phyloP scores from a whole-genome alignment of 2,329 filamentous ascomycete genomes.

The Colletotrichum australisinense region DNA sequence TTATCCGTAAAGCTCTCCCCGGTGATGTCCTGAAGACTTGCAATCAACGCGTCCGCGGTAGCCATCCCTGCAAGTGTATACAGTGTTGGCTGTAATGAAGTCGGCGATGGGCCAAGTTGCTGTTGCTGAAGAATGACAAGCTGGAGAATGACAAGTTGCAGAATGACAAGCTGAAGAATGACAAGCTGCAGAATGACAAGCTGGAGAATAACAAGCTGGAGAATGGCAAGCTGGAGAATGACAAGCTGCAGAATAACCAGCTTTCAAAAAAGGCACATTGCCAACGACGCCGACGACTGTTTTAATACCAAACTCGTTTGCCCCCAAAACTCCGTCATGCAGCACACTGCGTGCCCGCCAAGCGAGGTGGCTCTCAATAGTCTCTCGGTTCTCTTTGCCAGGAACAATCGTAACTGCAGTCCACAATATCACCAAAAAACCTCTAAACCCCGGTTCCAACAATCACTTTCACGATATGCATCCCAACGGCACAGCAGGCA shows the following conservation, averaged over 20 bases:
- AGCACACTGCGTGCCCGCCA: background rate
- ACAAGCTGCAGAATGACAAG: background rate
- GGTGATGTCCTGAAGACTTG: slow-evolving; percentile 41
- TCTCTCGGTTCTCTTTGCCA: background rate
- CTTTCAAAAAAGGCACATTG: background rate
- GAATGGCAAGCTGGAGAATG: background rate
- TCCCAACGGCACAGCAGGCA: background rate
- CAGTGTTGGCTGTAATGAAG: background rate
- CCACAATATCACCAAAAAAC: background rate
- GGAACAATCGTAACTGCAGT: background rate
- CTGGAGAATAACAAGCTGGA: background rate
- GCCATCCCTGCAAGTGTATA: slow-evolving; percentile 35
- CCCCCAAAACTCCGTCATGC: background rate
- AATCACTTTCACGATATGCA: background rate
- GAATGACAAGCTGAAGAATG: too few relatives aligned
- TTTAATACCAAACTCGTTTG: background rate
- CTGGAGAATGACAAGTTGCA: background rate
- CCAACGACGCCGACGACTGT: background rate
- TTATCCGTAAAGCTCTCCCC: slow-evolving; percentile 45
- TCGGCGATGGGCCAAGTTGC: background rate
- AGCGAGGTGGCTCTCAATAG: background rate
- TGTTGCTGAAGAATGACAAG: background rate
- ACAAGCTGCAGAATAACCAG: background rate
- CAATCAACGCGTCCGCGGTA: slow-evolving; percentile 41
- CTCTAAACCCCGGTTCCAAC: background rate